Evolutionary conservation across 768 basidiomycete genomes (phyloP), one percentile per base, ranked within the genome.

Genomic region (Tubosaeta brunneosetosa): DNA sequence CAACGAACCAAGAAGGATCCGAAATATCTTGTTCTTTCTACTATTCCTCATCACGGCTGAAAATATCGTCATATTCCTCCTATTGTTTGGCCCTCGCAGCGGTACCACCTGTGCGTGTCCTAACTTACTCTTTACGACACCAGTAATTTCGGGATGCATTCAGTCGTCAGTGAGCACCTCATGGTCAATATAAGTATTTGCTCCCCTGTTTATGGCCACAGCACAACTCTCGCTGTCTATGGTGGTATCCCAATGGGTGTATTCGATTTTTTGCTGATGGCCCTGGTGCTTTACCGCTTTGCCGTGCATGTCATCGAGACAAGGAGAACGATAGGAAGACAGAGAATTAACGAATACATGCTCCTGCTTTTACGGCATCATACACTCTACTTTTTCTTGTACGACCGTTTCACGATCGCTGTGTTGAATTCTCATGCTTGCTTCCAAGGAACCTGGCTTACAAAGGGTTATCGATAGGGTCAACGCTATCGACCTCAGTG

Each of bases 341-440:
- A 34, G 13, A 34, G 11, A 10, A 29, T 29, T 8, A 29, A 59
- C 31, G 33, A 49, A 19, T 59, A 50, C 19, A 55, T 59, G 52
- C 32, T 6, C 19, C 19, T 59, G 10, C 33, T 59, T 3, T 26
- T 59, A 2, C 33, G 51, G 9, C 44, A 59, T 36, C 58, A 40
- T 40, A 22, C 46, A 6, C 14, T 59, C 33, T 59, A 51, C 29
- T 59, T 59, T 33, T 6, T 59, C 41, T 34, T 59, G 58, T 60
- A 38, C 17, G 45, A 14, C 9, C 12, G 22, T 5, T 13, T 26
- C 11, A 22, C 8, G 40, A 12, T 22, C 22, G 7, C 9, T 4
- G 17, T 12, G 11, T 10, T 10, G 22, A 49, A 29, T 6, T 3
- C 44, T 53, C 26, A 45, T 10, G 8, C 10, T 7, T 9, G 47